Evolutionary conservation across 768 basidiomycete genomes (phyloP).

Genomic region (Pleurotus cornucopiae): DNA sequence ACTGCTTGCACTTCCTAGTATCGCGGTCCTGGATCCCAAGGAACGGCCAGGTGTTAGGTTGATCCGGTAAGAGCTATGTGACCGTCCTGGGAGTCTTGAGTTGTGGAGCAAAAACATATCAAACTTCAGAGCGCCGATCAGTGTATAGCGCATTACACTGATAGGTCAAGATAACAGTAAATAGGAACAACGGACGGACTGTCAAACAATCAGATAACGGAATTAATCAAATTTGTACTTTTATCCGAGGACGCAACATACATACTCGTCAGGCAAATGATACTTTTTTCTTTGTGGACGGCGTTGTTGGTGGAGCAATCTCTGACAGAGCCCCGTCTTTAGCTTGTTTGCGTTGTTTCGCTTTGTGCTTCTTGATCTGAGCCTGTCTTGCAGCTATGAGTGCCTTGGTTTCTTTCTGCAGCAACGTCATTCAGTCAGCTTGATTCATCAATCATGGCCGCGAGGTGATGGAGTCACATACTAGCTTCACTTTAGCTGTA

Average conservation of each 20-base stretch:
- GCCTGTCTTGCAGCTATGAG: conserved; percentile 31
- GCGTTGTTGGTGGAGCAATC: neutral
- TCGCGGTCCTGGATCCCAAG: too few species aligned
- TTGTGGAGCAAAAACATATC: neutral
- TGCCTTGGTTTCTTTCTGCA: conserved; percentile 38
- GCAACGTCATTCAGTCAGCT: conserved; percentile 4
- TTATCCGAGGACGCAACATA: neutral
- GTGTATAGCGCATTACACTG: neutral
- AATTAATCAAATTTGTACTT: neutral
- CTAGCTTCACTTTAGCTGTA: conserved; percentile 33
- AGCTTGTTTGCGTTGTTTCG: conserved; percentile 23
- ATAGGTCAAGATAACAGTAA: neutral
- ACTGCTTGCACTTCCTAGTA: too few species aligned
- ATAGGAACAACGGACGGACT: neutral
- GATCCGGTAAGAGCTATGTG: neutral
- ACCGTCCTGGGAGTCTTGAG: neutral
- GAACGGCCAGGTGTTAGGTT: too few species aligned
- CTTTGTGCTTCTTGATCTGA: conserved; percentile 34
- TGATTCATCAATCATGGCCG: neutral
- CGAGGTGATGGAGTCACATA: conserved; percentile 16
- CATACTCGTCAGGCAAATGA: conserved; percentile 1
- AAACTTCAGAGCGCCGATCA: neutral
- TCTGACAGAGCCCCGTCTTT: neutral
- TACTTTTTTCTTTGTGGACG: conserved; percentile 1
- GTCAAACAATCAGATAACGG: neutral